These are phyloP conservation scores for Cucumis cinereus DNA, from an alignment of 306 rosid genomes.

Conservation along the genomic window DNA sequence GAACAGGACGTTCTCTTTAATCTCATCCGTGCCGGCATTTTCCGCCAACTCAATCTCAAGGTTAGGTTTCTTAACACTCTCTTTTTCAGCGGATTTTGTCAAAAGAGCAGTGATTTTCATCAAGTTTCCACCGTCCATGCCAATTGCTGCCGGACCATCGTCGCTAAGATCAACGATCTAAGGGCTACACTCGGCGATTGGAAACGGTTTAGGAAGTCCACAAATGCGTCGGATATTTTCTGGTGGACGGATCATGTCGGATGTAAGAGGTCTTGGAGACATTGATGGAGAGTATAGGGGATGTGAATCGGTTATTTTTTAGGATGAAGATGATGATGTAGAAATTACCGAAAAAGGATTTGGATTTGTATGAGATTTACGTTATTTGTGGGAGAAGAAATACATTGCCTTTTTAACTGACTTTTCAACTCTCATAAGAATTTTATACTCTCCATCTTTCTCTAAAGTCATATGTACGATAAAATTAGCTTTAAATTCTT, in stretches of 20 bases:
- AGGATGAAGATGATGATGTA: background rate
- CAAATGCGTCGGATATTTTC: background rate
- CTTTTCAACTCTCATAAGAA: too few relatives aligned
- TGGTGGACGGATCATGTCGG: slow-evolving; percentile 31
- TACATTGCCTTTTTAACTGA: too few relatives aligned
- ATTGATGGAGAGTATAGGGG: background rate
- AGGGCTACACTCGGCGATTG: slow-evolving; percentile 36
- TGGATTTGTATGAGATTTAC: background rate
- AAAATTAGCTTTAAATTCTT: too few relatives aligned
- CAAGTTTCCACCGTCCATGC: slow-evolving; percentile 58
- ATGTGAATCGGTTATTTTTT: background rate
- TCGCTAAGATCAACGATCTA: slow-evolving; percentile 45
- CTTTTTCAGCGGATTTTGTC: slow-evolving; percentile 77
- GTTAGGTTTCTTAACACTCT: slow-evolving; percentile 59
- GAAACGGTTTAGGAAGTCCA: slow-evolving; percentile 39
- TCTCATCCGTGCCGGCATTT: slow-evolving; percentile 24
- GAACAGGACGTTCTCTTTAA: slow-evolving; percentile 64
- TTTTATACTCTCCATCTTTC: too few relatives aligned
- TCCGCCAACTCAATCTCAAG: slow-evolving; percentile 27
- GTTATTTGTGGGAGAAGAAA: too few relatives aligned
- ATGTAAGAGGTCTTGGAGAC: slow-evolving; percentile 47
- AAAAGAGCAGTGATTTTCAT: slow-evolving; percentile 46
- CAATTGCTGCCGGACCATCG: slow-evolving; percentile 64
- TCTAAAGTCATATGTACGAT: too few relatives aligned
- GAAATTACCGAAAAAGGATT: background rate